Base-by-base conservation (phyloP, 345 rosid genomes). In the Bruguiera parviflora region DNA sequence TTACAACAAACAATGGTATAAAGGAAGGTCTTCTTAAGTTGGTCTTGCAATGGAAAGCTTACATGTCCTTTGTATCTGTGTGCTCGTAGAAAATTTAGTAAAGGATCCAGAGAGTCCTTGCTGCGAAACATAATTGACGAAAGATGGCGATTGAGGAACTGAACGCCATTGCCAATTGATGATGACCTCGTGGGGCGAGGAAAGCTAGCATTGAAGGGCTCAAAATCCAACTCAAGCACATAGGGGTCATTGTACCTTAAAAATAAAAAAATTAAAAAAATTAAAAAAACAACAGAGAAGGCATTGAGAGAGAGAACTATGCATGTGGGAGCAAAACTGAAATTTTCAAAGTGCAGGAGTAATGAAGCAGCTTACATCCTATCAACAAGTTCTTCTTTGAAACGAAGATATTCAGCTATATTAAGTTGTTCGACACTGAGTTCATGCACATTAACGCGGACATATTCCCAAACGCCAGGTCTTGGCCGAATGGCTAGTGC, bases 381-480 rank as follows among this genome's bases (percentile, higher is more conserved):
- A 77, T 92, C 96, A 51, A 81, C 97, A 61, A 96, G 97, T 64
- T 79, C 94, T 78, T 96, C 99, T 76, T 96, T 96, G 78, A 92
- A 96, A 64, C 47, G 29, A 72, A 96, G 99, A 75, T 92, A 96
- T 76, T 92, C 96, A 31, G 99, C 77, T 68, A 88, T 90, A 63
- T 64, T 75, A 59, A 96, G 71, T 32, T 96, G 89, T 59, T 96
- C 99, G 71, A 96, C 99, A 53, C 84, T 86, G 64, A 96, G 91
- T 71, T 96, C 89, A 35, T 74, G 39, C 57, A 92, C 90, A 77
- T 95, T 90, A 53, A 95, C 98, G 59, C 99, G 97, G 61, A 92
- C 89, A 67, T 79, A 95, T 80, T 95, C 99, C 99, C 99, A 95
- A 67, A 95, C 97, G 66, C 99, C 99, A 53, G 93, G 99, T 71